Conservation (phyloP, 208 protist genomes). For the Vickermania ingenoplastis region DNA sequence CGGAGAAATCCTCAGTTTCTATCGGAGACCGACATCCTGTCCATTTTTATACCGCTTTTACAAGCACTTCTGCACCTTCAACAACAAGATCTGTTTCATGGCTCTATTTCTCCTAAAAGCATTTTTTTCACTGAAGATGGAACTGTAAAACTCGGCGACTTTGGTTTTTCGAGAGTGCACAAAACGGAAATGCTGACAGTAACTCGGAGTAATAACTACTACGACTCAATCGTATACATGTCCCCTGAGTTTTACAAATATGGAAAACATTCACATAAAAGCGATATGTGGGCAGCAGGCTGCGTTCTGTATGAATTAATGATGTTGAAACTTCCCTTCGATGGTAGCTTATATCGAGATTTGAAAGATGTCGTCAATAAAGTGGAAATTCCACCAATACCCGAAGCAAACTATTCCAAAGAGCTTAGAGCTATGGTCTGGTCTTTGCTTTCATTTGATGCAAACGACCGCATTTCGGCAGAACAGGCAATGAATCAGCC, state of each 20-base stretch:
- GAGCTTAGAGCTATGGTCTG: background rate
- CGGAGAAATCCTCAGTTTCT: slow-evolving; percentile 16
- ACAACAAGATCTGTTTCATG: slow-evolving; percentile 29
- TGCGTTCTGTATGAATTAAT: slow-evolving; percentile 47
- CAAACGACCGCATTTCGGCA: background rate
- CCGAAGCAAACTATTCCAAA: background rate
- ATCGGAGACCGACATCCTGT: slow-evolving; percentile 31
- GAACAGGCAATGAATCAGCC: background rate
- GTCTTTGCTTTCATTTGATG: background rate
- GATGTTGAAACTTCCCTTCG: slow-evolving; percentile 35
- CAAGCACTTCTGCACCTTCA: slow-evolving; percentile 66
- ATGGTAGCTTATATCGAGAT: background rate
- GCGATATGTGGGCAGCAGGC: slow-evolving; percentile 75
- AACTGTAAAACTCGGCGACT: slow-evolving; percentile 77
- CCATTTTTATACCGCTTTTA: slow-evolving; percentile 80
- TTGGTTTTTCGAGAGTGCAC: slow-evolving; percentile 54
- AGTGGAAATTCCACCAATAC: background rate
- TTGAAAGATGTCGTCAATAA: background rate
- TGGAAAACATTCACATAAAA: slow-evolving; percentile 51
- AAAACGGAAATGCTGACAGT: slow-evolving; percentile 30
- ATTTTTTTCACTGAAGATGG: slow-evolving; percentile 58
- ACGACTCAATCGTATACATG: slow-evolving; percentile 72
- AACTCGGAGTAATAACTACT: slow-evolving; percentile 31
- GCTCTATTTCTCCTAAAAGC: slow-evolving; percentile 79
- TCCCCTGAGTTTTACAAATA: slow-evolving; percentile 54